Base-by-base conservation (phyloP, 768 basidiomycete genomes). In the Amanita polypyramis region DNA sequence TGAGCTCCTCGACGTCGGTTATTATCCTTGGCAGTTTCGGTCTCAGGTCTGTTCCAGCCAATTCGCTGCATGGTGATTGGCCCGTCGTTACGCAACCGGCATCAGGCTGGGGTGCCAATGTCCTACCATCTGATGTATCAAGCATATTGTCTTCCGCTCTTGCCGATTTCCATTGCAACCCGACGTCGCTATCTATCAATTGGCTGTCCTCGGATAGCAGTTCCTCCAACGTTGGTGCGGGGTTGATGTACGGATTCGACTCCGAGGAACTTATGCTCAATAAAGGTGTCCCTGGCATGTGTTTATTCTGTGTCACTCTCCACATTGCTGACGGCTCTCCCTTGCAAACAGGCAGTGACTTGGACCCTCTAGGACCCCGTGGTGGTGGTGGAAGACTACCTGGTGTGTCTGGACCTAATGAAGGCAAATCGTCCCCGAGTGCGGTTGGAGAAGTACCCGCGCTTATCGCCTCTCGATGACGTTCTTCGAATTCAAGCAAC, bases 331-430 rank as follows among this genome's bases (percentile, higher is more conserved):
- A 6, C 15, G 27, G 7, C 15, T 40, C 43, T 14, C 3, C 15
- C 15, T 11, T 35, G 43, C n/a, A 25, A 11, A n/a, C 54, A 15
- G 50, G 51, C 8, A 59, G 55, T 36, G 58, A 49, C 34, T 42
- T 56, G n/a, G 56, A 54, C 25, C 52, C 55, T 47, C 56, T 49
- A 5, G 52, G 50, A 44, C 50, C 59, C 52, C 68, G 56, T 21
- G 75, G 45, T 57, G 60, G 46, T 64, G 79, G 67, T 76, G 90
- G 66, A 72, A 85, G 56, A 74, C 73, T 49, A 72, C 74, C 75
- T 75, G 64, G 43, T 20, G 45, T 43, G 30, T 14, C 14, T 41
- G 47, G 44, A 20, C 54, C 39, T 32, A 39, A 45, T 12, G 45
- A 30, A 42, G 41, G 36, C 30, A 14, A 20, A 11, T 25, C 45